phyloP scores from a whole-genome alignment of 768 basidiomycete genomes.

The Hirschioporus abietinus region DNA sequence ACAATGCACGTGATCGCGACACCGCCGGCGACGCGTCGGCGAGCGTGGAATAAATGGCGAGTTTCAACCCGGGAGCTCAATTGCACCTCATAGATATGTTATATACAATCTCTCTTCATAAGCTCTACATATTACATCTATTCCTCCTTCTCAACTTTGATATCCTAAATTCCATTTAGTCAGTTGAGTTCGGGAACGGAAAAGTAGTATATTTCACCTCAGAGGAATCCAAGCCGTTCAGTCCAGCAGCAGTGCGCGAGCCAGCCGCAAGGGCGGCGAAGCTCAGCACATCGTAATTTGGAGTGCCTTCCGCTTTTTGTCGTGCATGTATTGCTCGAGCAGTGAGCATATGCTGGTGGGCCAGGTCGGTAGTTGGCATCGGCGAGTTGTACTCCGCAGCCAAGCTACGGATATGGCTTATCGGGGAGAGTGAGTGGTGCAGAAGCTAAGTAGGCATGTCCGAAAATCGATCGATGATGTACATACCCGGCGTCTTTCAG shows the following conservation, averaged over 20 bases:
- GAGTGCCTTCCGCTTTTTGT: slow-evolving; percentile 38
- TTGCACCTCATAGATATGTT: background rate
- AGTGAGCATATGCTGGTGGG: slow-evolving; percentile 74
- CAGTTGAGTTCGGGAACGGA: background rate
- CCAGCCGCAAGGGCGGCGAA: slow-evolving; percentile 83
- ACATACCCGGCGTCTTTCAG: slow-evolving; percentile 75
- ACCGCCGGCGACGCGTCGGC: background rate
- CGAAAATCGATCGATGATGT: background rate
- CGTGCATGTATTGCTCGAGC: slow-evolving; percentile 65
- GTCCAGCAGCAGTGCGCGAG: slow-evolving; percentile 67
- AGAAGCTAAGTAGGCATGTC: slow-evolving; percentile 6
- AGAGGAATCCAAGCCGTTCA: slow-evolving; percentile 37
- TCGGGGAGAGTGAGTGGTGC: background rate
- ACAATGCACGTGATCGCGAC: background rate
- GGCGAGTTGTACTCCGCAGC: slow-evolving; percentile 60
- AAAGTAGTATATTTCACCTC: slow-evolving; percentile 19
- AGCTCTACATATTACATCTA: background rate
- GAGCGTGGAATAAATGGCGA: background rate
- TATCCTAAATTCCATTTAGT: background rate
- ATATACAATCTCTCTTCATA: background rate
- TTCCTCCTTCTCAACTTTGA: background rate
- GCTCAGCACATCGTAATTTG: slow-evolving; percentile 56
- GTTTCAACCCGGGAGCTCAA: background rate
- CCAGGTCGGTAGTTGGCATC: slow-evolving; percentile 66
- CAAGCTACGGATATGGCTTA: slow-evolving; percentile 64